Percentiles rank a stretch among this genome's conserved stretches.
These are phyloP conservation scores for Capsicum rhomboideum DNA, from an alignment of 257 asterid species.

Conservation along the genomic window DNA sequence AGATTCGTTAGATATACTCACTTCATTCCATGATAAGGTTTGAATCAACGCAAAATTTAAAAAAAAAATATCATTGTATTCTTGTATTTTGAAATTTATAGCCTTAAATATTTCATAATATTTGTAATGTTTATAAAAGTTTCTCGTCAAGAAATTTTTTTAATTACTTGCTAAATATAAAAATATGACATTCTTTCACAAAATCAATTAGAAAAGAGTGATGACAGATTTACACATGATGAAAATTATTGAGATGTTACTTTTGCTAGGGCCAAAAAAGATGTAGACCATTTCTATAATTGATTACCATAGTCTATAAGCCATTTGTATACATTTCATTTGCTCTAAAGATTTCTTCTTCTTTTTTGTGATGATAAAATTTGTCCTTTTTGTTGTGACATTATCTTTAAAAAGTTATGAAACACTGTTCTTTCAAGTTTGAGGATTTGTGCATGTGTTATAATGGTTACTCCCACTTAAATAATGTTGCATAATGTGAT, in stretches of 20 bases:
- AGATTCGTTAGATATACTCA: too few species aligned
- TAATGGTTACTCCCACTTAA: neutral
- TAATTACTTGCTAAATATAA: neutral
- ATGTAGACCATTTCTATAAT: neutral
- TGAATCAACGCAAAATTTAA: neutral
- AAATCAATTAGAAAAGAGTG: neutral
- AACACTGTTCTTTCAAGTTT: neutral
- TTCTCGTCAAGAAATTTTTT: too few species aligned
- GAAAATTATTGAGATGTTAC: neutral
- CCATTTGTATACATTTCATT: neutral
- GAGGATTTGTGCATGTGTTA: neutral
- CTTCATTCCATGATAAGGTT: neutral
- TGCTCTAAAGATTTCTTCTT: neutral
- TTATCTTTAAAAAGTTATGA: neutral
- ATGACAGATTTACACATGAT: neutral
- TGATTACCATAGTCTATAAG: neutral
- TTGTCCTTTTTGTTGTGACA: neutral
- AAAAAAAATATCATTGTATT: neutral
- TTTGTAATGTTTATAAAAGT: neutral
- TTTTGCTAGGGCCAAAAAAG: neutral
- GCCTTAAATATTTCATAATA: neutral
- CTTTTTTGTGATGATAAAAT: neutral
- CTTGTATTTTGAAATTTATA: neutral
- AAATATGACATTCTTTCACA: neutral
- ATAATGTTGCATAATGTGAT: neutral